Evolutionary conservation across 768 basidiomycete species (phyloP).

Genomic region (Leccinum fibrillosum): DNA sequence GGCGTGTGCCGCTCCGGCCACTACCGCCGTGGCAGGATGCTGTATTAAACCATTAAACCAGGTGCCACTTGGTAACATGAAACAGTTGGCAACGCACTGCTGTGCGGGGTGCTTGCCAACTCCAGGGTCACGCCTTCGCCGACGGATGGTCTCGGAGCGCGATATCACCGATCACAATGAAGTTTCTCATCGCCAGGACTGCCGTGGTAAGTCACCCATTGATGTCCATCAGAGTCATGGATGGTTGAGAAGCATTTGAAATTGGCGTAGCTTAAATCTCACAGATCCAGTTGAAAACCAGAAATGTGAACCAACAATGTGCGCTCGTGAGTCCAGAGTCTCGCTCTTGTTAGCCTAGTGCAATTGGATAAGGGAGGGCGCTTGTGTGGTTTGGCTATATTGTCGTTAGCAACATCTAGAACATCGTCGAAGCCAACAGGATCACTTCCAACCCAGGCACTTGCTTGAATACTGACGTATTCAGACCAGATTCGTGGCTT

Average conservation of each 20-base stretch:
- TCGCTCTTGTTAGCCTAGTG: constrained; percentile 83
- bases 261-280: constrained; percentile 73
- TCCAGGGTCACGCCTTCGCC: background rate
- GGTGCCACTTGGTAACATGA: background rate
- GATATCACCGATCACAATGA: background rate
- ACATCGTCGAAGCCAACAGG: constrained; percentile 89
- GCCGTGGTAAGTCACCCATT: background rate
- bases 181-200: background rate
- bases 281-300: constrained; percentile 85
- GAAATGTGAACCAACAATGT: constrained; percentile 35
- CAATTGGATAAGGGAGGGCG: background rate
- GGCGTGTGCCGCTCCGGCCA: background rate
- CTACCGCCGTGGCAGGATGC: background rate
- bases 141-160: background rate
- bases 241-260: constrained; percentile 33
- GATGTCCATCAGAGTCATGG: background rate
- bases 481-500: constrained; percentile 88
- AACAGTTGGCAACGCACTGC: background rate
- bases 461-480: constrained; percentile 97
- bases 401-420: constrained; percentile 94
- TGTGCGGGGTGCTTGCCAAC: background rate
- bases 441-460: constrained; percentile 95
- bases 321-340: background rate
- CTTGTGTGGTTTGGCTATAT: constrained; percentile 54
- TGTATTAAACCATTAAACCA: background rate